These are phyloP conservation scores for Musa acuminata DNA, from an alignment of 176 grass and related monocot species.

Conservation along the genomic window DNA sequence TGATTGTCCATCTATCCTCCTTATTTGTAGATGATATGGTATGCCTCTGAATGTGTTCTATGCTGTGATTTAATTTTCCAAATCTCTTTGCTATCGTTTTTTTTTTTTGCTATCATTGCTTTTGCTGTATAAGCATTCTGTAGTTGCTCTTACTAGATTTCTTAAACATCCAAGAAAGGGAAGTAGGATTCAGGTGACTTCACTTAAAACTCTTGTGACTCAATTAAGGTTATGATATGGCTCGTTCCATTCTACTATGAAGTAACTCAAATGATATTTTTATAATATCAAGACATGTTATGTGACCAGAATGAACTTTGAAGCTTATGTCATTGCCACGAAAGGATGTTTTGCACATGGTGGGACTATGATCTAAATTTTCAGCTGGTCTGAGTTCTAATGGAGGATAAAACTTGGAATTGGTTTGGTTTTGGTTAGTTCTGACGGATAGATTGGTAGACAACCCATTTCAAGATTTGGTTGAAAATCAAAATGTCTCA, in stretches of 20 bases:
- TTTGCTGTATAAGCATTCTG: no score
- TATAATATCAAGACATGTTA: background rate
- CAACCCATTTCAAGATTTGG: background rate
- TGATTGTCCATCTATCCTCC: no score
- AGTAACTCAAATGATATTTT: no score
- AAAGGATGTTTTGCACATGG: background rate
- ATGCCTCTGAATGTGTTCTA: background rate
- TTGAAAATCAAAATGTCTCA: no score
- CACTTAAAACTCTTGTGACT: no score
- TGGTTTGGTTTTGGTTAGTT: background rate
- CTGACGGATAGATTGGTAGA: background rate
- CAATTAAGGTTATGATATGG: no score
- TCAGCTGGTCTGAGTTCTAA: background rate
- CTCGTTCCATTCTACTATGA: no score
- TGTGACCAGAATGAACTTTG: background rate
- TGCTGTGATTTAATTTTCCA: background rate
- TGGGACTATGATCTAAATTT: background rate
- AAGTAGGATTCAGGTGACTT: background rate
- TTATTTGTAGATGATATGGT: no score
- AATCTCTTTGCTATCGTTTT: background rate
- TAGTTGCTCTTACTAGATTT: background rate
- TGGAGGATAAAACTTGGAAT: background rate
- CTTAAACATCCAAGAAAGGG: background rate
- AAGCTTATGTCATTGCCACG: background rate
- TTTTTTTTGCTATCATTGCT: no score